These are phyloP conservation scores for Kalanchoe fedtschenkoi DNA, from an alignment of 164 flowering plant species.

Conservation along the genomic window DNA sequence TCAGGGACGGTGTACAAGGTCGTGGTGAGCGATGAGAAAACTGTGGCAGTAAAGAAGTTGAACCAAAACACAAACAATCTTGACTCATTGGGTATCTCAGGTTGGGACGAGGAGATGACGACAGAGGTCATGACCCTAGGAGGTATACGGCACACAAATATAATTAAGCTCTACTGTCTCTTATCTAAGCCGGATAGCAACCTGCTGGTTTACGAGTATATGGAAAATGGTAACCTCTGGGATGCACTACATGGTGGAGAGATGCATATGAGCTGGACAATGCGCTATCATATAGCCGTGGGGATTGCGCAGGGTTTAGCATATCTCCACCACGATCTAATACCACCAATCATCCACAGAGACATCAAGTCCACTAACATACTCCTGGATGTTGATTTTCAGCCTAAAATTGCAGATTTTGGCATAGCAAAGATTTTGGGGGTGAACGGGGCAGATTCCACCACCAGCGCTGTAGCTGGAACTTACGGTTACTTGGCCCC, in stretches of 20 bases:
- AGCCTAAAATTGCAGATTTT: conserved; percentile 91
- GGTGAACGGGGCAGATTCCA: conserved; percentile 65
- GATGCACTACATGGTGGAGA: conserved; percentile 67
- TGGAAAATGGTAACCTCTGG: conserved; percentile 94
- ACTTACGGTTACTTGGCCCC: conserved; percentile 94
- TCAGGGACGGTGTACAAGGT: conserved; percentile 83
- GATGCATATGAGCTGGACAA: conserved; percentile 64
- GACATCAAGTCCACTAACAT: too few relatives aligned
- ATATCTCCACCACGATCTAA: conserved; percentile 81
- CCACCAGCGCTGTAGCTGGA: conserved; percentile 70
- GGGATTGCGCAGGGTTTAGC: conserved; percentile 92
- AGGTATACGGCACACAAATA: conserved; percentile 83
- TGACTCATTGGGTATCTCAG: conserved; percentile 29
- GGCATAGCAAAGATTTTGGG: conserved; percentile 88
- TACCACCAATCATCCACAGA: conserved; percentile 66
- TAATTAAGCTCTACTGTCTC: conserved; percentile 70
- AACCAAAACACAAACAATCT: conserved; percentile 41
- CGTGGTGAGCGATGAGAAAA: conserved; percentile 48
- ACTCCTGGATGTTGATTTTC: conserved; percentile 54
- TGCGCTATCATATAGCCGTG: conserved; percentile 64
- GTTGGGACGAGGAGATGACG: conserved; percentile 49
- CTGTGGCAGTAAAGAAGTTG: conserved; percentile 81
- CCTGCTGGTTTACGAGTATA: conserved; percentile 77
- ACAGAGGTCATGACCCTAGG: conserved; percentile 90
- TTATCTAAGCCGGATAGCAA: conserved; percentile 55